phyloP scores from a whole-genome alignment of 495 filamentous ascomycete species.

The Penicillium paxilli region DNA sequence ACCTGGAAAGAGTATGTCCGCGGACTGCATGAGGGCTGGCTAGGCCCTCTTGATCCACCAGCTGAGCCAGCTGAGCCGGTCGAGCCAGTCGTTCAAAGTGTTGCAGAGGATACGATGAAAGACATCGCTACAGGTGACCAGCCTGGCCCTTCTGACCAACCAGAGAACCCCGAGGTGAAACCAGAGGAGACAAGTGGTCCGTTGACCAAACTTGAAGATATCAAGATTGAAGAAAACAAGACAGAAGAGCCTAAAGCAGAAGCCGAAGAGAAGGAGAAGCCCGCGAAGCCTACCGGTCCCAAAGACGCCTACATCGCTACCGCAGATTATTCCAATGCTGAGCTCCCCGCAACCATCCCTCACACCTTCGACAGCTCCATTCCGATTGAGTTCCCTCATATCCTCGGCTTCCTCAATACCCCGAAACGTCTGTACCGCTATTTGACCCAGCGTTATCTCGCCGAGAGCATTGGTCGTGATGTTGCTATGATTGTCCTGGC shows the following conservation, averaged over 20 bases:
- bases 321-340: slow-evolving; percentile 62
- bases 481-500: slow-evolving; percentile 82
- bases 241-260: slow-evolving; percentile 40
- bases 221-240: slow-evolving; percentile 27
- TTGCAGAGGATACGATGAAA: slow-evolving; percentile 27
- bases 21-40: slow-evolving; percentile 93
- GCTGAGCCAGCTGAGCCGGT: slow-evolving; percentile 12
- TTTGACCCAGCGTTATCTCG: slow-evolving; percentile 79
- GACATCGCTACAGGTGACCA: slow-evolving; percentile 30
- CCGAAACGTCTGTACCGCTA: slow-evolving; percentile 85
- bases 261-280: slow-evolving; percentile 49
- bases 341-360: slow-evolving; percentile 62
- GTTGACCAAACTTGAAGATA: not conserved
- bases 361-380: slow-evolving; percentile 60
- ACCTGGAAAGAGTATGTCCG: slow-evolving; percentile 98
- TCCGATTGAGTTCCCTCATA: slow-evolving; percentile 79
- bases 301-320: slow-evolving; percentile 65
- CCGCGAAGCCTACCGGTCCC: slow-evolving; percentile 49
- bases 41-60: slow-evolving; percentile 73
- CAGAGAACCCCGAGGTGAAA: slow-evolving; percentile 28
- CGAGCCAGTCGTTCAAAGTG: slow-evolving; percentile 18
- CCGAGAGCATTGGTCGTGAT: slow-evolving; percentile 85
- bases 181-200: slow-evolving; percentile 12
- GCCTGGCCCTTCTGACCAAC: slow-evolving; percentile 9
- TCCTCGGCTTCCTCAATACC: slow-evolving; percentile 92